Percentiles rank a stretch among this genome's conserved stretches.
These are phyloP conservation scores for Citrullus colocynthis DNA, from an alignment of 306 rosid species.

Conservation along the genomic window DNA sequence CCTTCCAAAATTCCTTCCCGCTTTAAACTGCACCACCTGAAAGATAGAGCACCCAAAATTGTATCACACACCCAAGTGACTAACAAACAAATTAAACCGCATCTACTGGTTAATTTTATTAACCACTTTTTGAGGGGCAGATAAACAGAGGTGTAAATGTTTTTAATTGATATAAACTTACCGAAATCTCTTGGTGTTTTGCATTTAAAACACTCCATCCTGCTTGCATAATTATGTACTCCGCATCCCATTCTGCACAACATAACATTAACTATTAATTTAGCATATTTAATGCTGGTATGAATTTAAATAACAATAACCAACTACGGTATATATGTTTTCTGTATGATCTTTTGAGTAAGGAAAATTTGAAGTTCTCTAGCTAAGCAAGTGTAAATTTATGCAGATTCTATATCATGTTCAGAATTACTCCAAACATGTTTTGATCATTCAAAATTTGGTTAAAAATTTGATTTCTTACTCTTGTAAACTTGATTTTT, in stretches of 20 bases:
- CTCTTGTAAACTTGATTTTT: too few species aligned
- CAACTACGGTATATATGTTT: not conserved
- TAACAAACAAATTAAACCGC: not conserved
- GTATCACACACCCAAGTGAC: not conserved
- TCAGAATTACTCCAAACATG: too few species aligned
- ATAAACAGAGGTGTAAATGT: not conserved
- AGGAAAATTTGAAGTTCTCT: not conserved
- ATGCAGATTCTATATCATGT: too few species aligned
- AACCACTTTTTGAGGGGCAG: not conserved
- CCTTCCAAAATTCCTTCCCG: conserved; percentile 7
- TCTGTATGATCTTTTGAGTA: not conserved
- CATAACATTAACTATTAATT: not conserved
- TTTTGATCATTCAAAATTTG: too few species aligned
- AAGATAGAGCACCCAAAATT: not conserved
- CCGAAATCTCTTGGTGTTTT: conserved; percentile 35
- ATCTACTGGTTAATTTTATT: not conserved
- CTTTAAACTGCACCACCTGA: conserved; percentile 15
- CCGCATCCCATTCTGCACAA: conserved; percentile 69
- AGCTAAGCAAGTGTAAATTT: not conserved
- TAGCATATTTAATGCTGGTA: not conserved
- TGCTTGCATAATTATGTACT: conserved; percentile 80
- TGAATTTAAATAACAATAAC: not conserved
- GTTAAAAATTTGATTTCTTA: too few species aligned
- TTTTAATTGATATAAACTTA: not conserved
- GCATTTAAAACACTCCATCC: conserved; percentile 80